Evolutionary conservation across 2,329 filamentous ascomycete genomes (phyloP).

Genomic region (Aspergillus unguis): DNA sequence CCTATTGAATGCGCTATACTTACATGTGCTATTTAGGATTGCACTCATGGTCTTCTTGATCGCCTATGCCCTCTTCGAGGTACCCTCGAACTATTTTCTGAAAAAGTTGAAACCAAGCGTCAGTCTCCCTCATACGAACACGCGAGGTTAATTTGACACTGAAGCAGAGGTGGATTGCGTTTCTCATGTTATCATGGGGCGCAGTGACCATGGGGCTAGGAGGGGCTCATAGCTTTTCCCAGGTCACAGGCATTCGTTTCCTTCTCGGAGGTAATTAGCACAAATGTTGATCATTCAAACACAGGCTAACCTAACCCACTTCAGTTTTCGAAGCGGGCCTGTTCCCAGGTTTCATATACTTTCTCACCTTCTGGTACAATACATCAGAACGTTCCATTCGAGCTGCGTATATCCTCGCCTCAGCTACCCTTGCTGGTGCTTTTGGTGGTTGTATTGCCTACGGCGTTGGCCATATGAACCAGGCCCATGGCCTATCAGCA

Average conservation of each 20-base stretch:
- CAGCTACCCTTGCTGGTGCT: conserved; percentile 53
- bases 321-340: conserved; percentile 50
- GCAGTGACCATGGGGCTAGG: conserved; percentile 49
- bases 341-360: conserved; percentile 50
- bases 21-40: conserved; percentile 27
- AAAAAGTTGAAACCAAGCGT: conserved; percentile 48
- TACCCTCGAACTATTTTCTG: conserved; percentile 50
- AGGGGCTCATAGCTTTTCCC: conserved; percentile 42
- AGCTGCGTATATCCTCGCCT: conserved; percentile 54
- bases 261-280: conserved; percentile 38
- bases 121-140: conserved; percentile 1
- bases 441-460: conserved; percentile 57
- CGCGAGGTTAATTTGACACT: neutral
- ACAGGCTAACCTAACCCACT: neutral
- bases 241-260: conserved; percentile 47
- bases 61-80: conserved; percentile 50
- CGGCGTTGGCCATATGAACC: conserved; percentile 42
- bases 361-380: conserved; percentile 55
- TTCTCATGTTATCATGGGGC: conserved; percentile 52
- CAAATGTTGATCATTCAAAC: neutral
- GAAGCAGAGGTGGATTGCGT: conserved; percentile 46
- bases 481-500: conserved; percentile 34
- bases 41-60: conserved; percentile 49
- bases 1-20: neutral
- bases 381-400: conserved; percentile 56